These are phyloP conservation scores for Coemansia sp. DNA, from an alignment of 371 early-diverging fungal genomes.

Conservation along the genomic window DNA sequence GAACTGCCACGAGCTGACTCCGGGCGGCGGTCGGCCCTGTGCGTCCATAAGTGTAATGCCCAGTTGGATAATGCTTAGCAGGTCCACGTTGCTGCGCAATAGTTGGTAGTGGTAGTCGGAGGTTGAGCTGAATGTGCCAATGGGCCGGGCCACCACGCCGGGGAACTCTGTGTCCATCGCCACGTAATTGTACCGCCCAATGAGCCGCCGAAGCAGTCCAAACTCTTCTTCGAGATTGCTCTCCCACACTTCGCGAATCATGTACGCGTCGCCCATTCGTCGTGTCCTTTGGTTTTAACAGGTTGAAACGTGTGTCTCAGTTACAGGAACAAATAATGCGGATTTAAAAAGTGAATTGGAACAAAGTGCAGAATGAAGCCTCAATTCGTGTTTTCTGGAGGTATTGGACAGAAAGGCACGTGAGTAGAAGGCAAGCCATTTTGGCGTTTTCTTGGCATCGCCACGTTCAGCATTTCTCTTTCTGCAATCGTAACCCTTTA, in stretches of 20 bases:
- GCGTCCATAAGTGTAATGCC: conserved; percentile 97
- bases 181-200: conserved; percentile 92
- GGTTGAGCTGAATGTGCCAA: conserved; percentile 93
- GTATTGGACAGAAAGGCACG: background rate
- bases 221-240: conserved; percentile 97
- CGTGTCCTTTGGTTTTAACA: background rate
- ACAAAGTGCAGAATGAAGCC: background rate
- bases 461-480: background rate
- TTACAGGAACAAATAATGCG: background rate
- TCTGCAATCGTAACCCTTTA: background rate
- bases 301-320: background rate
- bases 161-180: conserved; percentile 99
- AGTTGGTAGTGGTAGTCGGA: conserved; percentile 98
- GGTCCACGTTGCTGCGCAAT: conserved; percentile 97
- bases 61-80: conserved; percentile 98
- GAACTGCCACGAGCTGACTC: conserved; percentile 98
- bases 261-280: conserved; percentile 10
- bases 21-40: conserved; percentile 87
- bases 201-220: conserved; percentile 81
- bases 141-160: conserved; percentile 98
- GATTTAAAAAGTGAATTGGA: no score
- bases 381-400: no score
- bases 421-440: background rate
- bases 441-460: background rate
- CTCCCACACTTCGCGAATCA: conserved; percentile 95